Evolutionary conservation across 805 yeast genomes (phyloP).

Genomic region (Candida orba): DNA sequence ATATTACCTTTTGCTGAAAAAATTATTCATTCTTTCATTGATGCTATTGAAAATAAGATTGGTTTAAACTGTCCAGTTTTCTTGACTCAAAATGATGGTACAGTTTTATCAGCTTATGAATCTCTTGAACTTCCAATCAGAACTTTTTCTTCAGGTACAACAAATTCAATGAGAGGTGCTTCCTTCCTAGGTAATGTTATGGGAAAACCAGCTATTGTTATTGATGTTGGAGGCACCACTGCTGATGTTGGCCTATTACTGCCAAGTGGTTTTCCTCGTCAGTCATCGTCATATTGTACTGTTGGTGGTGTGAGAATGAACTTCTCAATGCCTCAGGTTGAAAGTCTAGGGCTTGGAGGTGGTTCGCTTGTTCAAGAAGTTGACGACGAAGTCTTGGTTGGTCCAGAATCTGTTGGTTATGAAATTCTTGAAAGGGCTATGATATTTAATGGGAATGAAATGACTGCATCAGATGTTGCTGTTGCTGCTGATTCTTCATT

Average conservation of each 20-base stretch:
- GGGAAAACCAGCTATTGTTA: slow-evolving; percentile 29
- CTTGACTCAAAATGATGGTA: slow-evolving; percentile 43
- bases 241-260: slow-evolving; percentile 40
- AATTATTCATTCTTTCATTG: slow-evolving; percentile 32
- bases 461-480: slow-evolving; percentile 35
- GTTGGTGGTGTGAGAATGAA: slow-evolving; percentile 44
- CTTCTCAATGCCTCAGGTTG: slow-evolving; percentile 45
- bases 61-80: slow-evolving; percentile 17
- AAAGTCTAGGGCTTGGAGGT: slow-evolving; percentile 44
- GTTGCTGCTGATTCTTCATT: slow-evolving; percentile 17
- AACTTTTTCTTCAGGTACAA: slow-evolving; percentile 45
- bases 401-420: slow-evolving; percentile 45
- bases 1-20: slow-evolving; percentile 35
- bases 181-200: slow-evolving; percentile 28
- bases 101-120: slow-evolving; percentile 35
- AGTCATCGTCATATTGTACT: slow-evolving; percentile 34
- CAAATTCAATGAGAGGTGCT: slow-evolving; percentile 44
- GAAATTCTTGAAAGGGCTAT: slow-evolving; percentile 27
- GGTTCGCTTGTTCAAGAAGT: slow-evolving; percentile 37
- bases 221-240: slow-evolving; percentile 46
- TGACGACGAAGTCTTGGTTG: slow-evolving; percentile 27
- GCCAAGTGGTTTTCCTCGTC: slow-evolving; percentile 41
- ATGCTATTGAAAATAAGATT: slow-evolving; percentile 24
- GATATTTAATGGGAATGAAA: slow-evolving; percentile 36
- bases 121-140: slow-evolving; percentile 36